Base-by-base conservation (phyloP, 768 basidiomycete species). In the Mycena chlorophos region DNA sequence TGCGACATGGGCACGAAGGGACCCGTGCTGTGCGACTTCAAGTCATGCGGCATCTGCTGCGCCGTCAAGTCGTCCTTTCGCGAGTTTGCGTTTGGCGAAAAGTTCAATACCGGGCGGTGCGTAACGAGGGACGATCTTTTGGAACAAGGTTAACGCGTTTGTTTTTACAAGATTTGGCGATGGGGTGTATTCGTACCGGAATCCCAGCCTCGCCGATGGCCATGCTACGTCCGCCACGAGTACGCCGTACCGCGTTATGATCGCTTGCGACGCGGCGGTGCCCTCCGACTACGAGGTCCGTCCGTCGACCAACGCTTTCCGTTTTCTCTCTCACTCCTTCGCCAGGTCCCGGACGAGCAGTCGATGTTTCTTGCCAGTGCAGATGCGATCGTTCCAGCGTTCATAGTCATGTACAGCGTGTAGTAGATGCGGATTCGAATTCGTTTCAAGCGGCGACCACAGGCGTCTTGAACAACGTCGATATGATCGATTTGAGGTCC, bases 201-300 rank as follows among this genome's bases (percentile, higher is more conserved):
- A 85, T 66, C 79, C 86, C 17, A 78, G 76, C 47, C 67, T 74
- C 17, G 85, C 86, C 19, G 84, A 88, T 66, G 68, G 63, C 6
- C 78, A 77, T 65, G 80, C 86, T n/a, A 87, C 85, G 4, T 87
- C 86, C 37, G 86, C 85, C 65, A 78, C 81, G 40, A 77, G 78
- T 40, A 86, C 86, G 4, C 86, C 86, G 5, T 87, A 83, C 71
- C 79, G 86, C 8, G 82, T 86, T 25, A 80, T 81, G 75, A 75
- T 87, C 60, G 83, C 80, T 16, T 86, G 85, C 58, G 81, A 85
- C 65, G 77, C 75, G 4, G 65, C 74, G 28, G 73, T 84, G 56
- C 77, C 72, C 45, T 68, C 75, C 22, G 61, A 63, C 25, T 60
- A 67, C 51, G 67, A 71, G 57, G 72, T 75, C 27, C 25, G 13